Conservation (phyloP, 371 early-diverging fungal species). For the Lichtheimia ramosa region DNA sequence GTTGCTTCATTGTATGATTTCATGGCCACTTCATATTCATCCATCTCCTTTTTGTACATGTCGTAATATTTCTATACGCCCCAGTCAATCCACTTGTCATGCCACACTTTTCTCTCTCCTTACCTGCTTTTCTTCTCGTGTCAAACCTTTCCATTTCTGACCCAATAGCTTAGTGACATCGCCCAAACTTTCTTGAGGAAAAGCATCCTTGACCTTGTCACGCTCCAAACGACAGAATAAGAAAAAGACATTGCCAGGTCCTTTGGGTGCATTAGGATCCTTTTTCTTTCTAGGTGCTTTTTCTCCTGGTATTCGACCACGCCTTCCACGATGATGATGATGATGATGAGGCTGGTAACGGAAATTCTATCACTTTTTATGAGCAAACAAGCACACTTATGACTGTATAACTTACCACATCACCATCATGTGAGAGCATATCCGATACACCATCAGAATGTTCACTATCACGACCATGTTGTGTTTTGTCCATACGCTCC, state of each 20-base stretch:
- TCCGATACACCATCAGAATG: constrained; percentile 15
- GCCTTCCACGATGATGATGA: not conserved
- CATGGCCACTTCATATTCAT: constrained; percentile 55
- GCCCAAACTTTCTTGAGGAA: constrained; percentile 51
- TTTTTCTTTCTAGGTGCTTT: constrained; percentile 44
- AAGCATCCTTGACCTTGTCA: constrained; percentile 57
- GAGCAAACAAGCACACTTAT: too few relatives aligned
- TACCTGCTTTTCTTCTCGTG: constrained; percentile 55
- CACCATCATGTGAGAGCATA: constrained; percentile 21
- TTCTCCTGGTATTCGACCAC: constrained; percentile 10
- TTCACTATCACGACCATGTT: constrained; percentile 21
- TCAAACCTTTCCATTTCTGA: constrained; percentile 50
- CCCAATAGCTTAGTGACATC: constrained; percentile 53
- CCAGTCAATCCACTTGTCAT: not conserved
- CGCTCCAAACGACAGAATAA: constrained; percentile 59
- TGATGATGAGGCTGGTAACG: not conserved
- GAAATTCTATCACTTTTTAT: too few relatives aligned
- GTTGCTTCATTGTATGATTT: constrained; percentile 30
- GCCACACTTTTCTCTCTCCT: not conserved
- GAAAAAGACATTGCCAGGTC: constrained; percentile 69
- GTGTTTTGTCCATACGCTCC: constrained; percentile 29
- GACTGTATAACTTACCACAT: constrained; percentile 7
- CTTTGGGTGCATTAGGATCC: constrained; percentile 71
- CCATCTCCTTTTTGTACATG: constrained; percentile 49
- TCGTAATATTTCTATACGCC: constrained; percentile 48